Evolutionary conservation across 1,284 basidiomycete species (phyloP).

Genomic region (Kwoniella shivajii): DNA sequence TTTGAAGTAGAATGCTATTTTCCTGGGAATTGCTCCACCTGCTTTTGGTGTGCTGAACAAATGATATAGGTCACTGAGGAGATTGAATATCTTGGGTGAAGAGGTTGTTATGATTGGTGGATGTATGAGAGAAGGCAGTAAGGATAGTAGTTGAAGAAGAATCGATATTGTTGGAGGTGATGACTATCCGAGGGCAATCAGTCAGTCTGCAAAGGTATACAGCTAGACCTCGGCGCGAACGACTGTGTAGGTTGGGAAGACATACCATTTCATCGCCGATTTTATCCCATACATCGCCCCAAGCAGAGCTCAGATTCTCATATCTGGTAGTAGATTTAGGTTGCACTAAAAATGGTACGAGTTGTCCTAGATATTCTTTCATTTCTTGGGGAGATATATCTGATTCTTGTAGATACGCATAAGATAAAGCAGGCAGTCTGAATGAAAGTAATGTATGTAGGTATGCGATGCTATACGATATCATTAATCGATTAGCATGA

Average conservation of each 20-base stretch:
- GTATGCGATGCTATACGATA: constrained; percentile 43
- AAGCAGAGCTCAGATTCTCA: constrained; percentile 35
- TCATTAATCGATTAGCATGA: not conserved
- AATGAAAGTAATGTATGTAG: constrained; percentile 40
- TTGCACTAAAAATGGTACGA: constrained; percentile 44
- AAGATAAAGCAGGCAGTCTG: constrained; percentile 39
- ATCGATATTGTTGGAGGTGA: constrained; percentile 11
- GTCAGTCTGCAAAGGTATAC: not conserved
- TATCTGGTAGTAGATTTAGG: constrained; percentile 42
- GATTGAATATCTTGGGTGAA: constrained; percentile 25
- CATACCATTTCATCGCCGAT: constrained; percentile 20
- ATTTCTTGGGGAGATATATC: constrained; percentile 20
- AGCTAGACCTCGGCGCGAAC: not conserved
- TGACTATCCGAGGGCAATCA: not conserved
- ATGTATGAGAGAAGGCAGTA: constrained; percentile 29
- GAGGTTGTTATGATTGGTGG: constrained; percentile 39
- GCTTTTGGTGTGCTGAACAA: constrained; percentile 20
- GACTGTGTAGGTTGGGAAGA: not conserved
- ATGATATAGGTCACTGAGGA: constrained; percentile 39
- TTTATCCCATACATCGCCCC: constrained; percentile 42
- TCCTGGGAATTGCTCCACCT: constrained; percentile 29
- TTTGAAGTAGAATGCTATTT: constrained; percentile 47
- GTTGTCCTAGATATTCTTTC: constrained; percentile 20
- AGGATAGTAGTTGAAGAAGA: constrained; percentile 28
- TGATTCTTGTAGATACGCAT: constrained; percentile 10